phyloP scores from a whole-genome alignment of 805 yeast species.

The Saturnispora saitoi region DNA sequence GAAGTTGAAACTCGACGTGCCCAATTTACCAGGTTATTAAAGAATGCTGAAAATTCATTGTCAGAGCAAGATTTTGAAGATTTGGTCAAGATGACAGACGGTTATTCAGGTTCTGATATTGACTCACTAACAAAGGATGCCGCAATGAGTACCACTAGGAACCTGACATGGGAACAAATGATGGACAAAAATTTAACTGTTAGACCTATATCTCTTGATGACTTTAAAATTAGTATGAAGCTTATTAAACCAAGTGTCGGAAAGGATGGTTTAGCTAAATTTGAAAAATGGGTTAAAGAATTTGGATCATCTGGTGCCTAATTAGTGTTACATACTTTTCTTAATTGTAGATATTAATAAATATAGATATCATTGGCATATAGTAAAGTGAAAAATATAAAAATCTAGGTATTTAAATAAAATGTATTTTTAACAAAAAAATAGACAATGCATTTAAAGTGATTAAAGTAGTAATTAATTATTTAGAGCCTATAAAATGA shows the following conservation, averaged over 20 bases:
- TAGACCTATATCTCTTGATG: constrained; percentile 63
- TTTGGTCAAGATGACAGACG: constrained; percentile 51
- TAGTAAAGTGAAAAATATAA: not conserved
- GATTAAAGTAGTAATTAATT: too few species aligned
- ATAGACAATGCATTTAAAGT: too few species aligned
- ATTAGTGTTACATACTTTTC: not conserved
- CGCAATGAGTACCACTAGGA: constrained; percentile 94
- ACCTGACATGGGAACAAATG: constrained; percentile 77
- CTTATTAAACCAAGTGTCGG: constrained; percentile 86
- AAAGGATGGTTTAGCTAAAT: constrained; percentile 63
- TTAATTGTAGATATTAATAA: not conserved
- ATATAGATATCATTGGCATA: not conserved
- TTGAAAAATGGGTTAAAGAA: constrained; percentile 81
- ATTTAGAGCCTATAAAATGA: not conserved
- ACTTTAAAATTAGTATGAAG: constrained; percentile 66
- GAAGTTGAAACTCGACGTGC: constrained; percentile 71
- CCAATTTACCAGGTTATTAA: constrained; percentile 60
- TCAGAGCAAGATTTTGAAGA: constrained; percentile 52
- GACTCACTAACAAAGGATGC: constrained; percentile 94
- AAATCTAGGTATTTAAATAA: not conserved
- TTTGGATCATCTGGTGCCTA: constrained; percentile 86
- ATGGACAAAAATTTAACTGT: constrained; percentile 63
- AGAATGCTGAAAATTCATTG: constrained; percentile 65
- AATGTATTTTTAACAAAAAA: too few species aligned
- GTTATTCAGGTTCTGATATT: constrained; percentile 84